A percentile compares a stretch with the other conserved stretches of the same genome.
Conservation (phyloP, 331 rosid species). For the Malus hybrid region DNA sequence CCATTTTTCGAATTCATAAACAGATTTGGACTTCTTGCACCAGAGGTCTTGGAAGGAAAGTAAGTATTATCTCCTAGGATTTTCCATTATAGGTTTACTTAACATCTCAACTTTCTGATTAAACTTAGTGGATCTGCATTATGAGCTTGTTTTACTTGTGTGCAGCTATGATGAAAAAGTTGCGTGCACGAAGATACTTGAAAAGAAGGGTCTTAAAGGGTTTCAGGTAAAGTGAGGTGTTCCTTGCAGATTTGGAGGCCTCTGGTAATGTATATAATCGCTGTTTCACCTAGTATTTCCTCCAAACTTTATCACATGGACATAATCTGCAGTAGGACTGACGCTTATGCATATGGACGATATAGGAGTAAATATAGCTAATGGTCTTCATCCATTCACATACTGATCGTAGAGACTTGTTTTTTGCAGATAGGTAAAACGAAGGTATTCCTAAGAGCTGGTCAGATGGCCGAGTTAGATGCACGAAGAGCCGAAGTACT, state of each 20-base stretch:
- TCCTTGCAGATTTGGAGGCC: neutral
- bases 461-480: constrained; percentile 99
- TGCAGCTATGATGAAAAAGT: constrained; percentile 70
- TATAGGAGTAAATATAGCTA: neutral
- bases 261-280: no score
- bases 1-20: constrained; percentile 82
- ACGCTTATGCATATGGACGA: no score
- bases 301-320: no score
- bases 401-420: constrained; percentile 9
- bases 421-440: constrained; percentile 84
- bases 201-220: constrained; percentile 82
- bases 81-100: constrained; percentile 5
- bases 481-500: constrained; percentile 83
- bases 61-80: constrained; percentile 34
- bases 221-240: constrained; percentile 66
- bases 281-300: no score
- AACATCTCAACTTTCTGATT: constrained; percentile 7
- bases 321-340: no score
- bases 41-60: constrained; percentile 66
- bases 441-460: constrained; percentile 92
- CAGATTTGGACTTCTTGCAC: constrained; percentile 80
- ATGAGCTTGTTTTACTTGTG: constrained; percentile 18
- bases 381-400: constrained; percentile 5
- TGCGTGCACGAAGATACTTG: constrained; percentile 67
- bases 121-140: constrained; percentile 18